A percentile compares a stretch with the other conserved stretches of the same genome.
Conservation (phyloP, 208 protist genomes). For the Trypanosoma vivax region DNA sequence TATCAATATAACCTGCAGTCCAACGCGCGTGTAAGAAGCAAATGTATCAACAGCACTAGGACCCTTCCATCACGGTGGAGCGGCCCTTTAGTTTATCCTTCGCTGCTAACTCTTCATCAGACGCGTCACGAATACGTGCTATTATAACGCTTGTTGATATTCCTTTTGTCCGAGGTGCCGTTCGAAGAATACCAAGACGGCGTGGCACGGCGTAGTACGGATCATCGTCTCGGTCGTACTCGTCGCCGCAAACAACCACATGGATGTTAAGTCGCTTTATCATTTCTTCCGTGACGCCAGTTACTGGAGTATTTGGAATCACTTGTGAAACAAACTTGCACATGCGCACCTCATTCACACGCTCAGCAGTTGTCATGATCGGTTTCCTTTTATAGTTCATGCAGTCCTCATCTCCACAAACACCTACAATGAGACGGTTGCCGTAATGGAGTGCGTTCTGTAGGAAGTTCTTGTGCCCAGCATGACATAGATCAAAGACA, state of each 20-base stretch:
- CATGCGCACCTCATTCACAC: conserved; percentile 79
- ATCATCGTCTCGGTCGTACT: conserved; percentile 86
- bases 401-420: conserved; percentile 87
- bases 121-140: conserved; percentile 58
- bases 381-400: conserved; percentile 85
- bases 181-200: conserved; percentile 79
- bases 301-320: conserved; percentile 81
- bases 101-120: conserved; percentile 39
- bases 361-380: conserved; percentile 89
- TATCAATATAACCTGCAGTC: neutral
- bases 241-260: conserved; percentile 84
- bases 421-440: conserved; percentile 88
- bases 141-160: conserved; percentile 89
- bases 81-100: conserved; percentile 49
- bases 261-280: conserved; percentile 90
- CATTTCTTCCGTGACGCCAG: conserved; percentile 83
- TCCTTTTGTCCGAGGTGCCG: conserved; percentile 84
- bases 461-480: conserved; percentile 87
- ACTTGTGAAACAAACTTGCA: conserved; percentile 89
- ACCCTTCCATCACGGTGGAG: conserved; percentile 33
- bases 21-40: neutral
- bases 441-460: conserved; percentile 78
- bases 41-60: neutral
- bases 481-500: conserved; percentile 91
- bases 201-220: conserved; percentile 86